These are phyloP conservation scores for Yamadazyma kitorensis DNA, from an alignment of 805 yeast species.

Conservation along the genomic window DNA sequence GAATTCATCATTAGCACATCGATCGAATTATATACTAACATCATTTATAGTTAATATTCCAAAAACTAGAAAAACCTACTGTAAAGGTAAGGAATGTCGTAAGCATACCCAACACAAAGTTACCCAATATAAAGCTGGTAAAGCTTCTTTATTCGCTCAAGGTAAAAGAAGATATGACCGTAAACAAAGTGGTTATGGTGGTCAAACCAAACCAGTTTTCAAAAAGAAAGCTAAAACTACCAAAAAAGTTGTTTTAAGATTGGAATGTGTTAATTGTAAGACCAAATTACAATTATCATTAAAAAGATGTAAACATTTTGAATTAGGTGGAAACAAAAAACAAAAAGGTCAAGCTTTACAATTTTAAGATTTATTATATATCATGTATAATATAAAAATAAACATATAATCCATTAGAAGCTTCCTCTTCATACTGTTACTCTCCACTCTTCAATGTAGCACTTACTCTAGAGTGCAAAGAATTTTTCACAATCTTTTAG, in stretches of 20 bases:
- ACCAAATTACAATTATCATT: conserved; percentile 96
- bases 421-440: too few relatives aligned
- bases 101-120: conserved; percentile 99
- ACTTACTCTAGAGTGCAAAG: too few relatives aligned
- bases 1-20: too few relatives aligned
- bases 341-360: conserved; percentile 99
- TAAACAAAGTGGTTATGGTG: conserved; percentile 99
- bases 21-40: conserved; percentile 7
- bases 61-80: conserved; percentile 99
- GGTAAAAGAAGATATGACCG: conserved; percentile 99
- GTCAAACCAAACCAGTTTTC: conserved; percentile 99
- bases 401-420: too few relatives aligned
- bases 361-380: conserved; percentile 70
- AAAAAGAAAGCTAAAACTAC: conserved; percentile 99
- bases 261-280: conserved; percentile 98
- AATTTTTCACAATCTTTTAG: too few relatives aligned
- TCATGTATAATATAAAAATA: too few relatives aligned
- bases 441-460: too few relatives aligned
- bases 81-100: conserved; percentile 99
- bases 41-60: conserved; percentile 89
- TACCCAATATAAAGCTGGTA: conserved; percentile 99
- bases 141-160: conserved; percentile 98
- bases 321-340: conserved; percentile 99
- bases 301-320: conserved; percentile 99
- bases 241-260: conserved; percentile 99